Conservation (phyloP, 441 rosid genomes). For the Gossypium schwendimanii region DNA sequence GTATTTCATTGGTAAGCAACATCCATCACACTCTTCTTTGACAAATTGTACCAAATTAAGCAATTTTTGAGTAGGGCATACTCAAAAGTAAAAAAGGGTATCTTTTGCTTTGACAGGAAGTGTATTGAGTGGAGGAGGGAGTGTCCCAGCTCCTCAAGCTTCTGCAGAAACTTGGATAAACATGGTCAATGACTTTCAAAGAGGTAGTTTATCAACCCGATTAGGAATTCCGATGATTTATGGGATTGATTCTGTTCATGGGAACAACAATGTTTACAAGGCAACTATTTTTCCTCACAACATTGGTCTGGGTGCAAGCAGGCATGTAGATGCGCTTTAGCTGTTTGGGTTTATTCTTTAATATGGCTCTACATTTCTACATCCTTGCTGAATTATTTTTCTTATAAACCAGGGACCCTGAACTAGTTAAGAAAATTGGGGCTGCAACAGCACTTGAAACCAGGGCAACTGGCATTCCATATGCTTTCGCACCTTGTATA, state of each 20-base stretch:
- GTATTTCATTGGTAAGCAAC: conserved; percentile 50
- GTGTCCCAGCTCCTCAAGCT: conserved; percentile 49
- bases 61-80: not conserved
- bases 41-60: not conserved
- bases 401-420: conserved; percentile 37
- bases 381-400: not conserved
- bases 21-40: not conserved
- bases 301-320: conserved; percentile 77
- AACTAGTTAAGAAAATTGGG: conserved; percentile 55
- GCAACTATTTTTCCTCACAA: conserved; percentile 91
- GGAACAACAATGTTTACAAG: conserved; percentile 60
- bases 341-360: not conserved
- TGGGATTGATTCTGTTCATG: conserved; percentile 84
- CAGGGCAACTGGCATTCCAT: conserved; percentile 59
- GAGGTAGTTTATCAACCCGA: conserved; percentile 57
- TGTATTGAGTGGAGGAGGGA: conserved; percentile 60
- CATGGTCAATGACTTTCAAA: conserved; percentile 62
- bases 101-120: conserved; percentile 38
- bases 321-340: conserved; percentile 30
- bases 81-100: not conserved
- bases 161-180: conserved; percentile 54
- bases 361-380: not conserved
- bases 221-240: conserved; percentile 78
- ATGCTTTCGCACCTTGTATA: conserved; percentile 57
- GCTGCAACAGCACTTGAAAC: conserved; percentile 69